A percentile compares a stretch with the other conserved stretches of the same genome.
Evolutionary conservation across 768 basidiomycete genomes (phyloP).

Genomic region (Xerocomus spinulosus): DNA sequence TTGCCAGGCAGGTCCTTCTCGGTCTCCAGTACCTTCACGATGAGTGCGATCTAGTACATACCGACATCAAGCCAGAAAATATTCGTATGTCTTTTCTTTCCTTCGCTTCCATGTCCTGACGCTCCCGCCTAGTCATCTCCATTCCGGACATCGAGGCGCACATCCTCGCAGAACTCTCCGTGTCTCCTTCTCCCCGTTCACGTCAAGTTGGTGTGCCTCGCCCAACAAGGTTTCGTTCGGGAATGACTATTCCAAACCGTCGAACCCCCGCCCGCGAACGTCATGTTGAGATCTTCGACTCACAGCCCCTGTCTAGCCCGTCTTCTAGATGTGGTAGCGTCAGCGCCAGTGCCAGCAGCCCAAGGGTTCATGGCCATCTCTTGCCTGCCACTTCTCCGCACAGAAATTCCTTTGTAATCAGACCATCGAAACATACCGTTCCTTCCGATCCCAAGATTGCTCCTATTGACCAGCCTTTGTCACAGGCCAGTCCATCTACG

Average conservation of each 20-base stretch:
- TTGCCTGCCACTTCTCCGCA: slow-evolving; percentile 7
- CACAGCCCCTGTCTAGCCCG: slow-evolving; percentile 69
- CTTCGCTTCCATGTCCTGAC: slow-evolving; percentile 11
- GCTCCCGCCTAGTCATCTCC: slow-evolving; percentile 55
- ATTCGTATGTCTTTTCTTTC: slow-evolving; percentile 61
- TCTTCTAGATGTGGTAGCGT: slow-evolving; percentile 30
- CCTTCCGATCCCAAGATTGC: slow-evolving; percentile 1
- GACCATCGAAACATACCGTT: slow-evolving; percentile 7
- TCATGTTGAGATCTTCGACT: slow-evolving; percentile 79
- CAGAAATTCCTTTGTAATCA: slow-evolving; percentile 23
- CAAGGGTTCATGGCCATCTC: slow-evolving; percentile 17
- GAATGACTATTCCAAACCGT: slow-evolving; percentile 56
- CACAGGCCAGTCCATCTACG: slow-evolving; percentile 33
- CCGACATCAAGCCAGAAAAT: slow-evolving; percentile 94
- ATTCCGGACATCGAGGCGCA: slow-evolving; percentile 78
- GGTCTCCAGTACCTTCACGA: slow-evolving; percentile 91
- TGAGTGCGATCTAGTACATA: slow-evolving; percentile 89
- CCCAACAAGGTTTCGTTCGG: slow-evolving; percentile 57
- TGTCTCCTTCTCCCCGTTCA: slow-evolving; percentile 68
- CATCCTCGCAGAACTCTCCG: slow-evolving; percentile 63
- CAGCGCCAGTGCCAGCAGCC: slow-evolving; percentile 26
- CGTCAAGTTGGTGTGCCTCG: slow-evolving; percentile 77
- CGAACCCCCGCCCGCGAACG: slow-evolving; percentile 45
- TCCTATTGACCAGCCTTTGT: slow-evolving; percentile 10
- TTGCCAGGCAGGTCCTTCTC: slow-evolving; percentile 81